These are phyloP conservation scores for Pseudozyma flocculosa DNA, from an alignment of 1,284 basidiomycete species.

Conservation along the genomic window DNA sequence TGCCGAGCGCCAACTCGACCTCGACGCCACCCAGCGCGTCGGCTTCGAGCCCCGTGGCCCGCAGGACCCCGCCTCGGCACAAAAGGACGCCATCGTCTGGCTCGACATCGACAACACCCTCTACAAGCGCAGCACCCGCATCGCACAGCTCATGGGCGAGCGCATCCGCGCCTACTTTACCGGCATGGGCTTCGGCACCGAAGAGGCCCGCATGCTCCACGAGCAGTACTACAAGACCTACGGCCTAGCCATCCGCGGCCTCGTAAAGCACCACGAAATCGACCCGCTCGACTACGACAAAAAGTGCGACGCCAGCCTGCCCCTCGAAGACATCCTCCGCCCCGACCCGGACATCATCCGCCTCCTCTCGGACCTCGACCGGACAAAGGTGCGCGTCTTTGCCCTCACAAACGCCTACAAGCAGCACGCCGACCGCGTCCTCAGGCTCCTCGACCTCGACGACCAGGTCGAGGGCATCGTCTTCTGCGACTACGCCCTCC, in stretches of 20 bases:
- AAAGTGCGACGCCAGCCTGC: slow-evolving; percentile 79
- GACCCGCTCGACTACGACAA: slow-evolving; percentile 83
- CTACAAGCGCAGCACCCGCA: slow-evolving; percentile 63
- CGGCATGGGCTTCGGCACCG: slow-evolving; percentile 68
- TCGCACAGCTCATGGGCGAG: slow-evolving; percentile 75
- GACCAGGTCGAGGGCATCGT: slow-evolving; percentile 77
- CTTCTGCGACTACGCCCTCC: slow-evolving; percentile 73
- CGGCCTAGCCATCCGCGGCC: slow-evolving; percentile 79
- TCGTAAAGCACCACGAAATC: slow-evolving; percentile 75
- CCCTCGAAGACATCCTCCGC: slow-evolving; percentile 75
- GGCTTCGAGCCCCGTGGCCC: slow-evolving; percentile 29
- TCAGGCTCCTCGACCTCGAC: slow-evolving; percentile 71
- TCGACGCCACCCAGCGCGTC: slow-evolving; percentile 15
- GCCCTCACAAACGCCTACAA: slow-evolving; percentile 56
- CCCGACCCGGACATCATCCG: slow-evolving; percentile 68
- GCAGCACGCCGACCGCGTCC: slow-evolving; percentile 77
- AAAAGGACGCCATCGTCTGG: slow-evolving; percentile 65
- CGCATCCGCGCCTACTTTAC: slow-evolving; percentile 81
- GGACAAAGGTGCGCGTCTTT: slow-evolving; percentile 67
- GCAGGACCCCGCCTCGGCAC: slow-evolving; percentile 24
- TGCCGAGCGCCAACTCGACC: not conserved
- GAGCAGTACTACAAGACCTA: slow-evolving; percentile 73
- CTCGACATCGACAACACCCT: slow-evolving; percentile 86
- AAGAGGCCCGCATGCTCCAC: slow-evolving; percentile 73
- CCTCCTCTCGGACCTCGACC: slow-evolving; percentile 76